A percentile compares a stretch with the other conserved stretches of the same genome.
Conservation (phyloP, 2,329 filamentous ascomycete genomes). For the Fusarium neocosmosporiellum region DNA sequence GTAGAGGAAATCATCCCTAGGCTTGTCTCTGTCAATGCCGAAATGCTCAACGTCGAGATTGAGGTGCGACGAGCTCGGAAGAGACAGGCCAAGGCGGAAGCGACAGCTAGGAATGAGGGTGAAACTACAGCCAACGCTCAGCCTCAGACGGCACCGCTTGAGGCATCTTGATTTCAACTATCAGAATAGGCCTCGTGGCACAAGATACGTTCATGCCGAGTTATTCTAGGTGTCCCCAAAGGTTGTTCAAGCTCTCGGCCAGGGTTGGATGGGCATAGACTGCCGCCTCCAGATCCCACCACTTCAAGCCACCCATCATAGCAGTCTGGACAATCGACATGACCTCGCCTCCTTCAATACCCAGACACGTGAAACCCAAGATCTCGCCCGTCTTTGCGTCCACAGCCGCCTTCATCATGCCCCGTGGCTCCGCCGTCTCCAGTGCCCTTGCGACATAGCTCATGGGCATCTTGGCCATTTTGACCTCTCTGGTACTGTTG, state of each 20-base stretch:
- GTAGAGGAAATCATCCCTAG: slow-evolving; percentile 68
- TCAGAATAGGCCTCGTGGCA: neutral
- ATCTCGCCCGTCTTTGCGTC: slow-evolving; percentile 61
- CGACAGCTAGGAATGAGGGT: slow-evolving; percentile 46
- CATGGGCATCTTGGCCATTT: slow-evolving; percentile 63
- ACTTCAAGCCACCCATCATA: slow-evolving; percentile 60
- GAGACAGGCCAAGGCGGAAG: slow-evolving; percentile 61
- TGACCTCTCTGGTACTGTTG: slow-evolving; percentile 48
- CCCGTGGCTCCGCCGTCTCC: slow-evolving; percentile 63
- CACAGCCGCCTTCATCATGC: slow-evolving; percentile 64
- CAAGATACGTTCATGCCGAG: neutral
- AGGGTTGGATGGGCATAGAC: slow-evolving; percentile 63
- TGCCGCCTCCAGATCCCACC: slow-evolving; percentile 57
- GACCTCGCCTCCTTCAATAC: slow-evolving; percentile 63
- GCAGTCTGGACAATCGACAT: slow-evolving; percentile 65
- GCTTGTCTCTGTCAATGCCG: slow-evolving; percentile 66
- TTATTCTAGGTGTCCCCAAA: slow-evolving; percentile 57
- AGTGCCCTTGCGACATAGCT: slow-evolving; percentile 60
- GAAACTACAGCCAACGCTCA: slow-evolving; percentile 7
- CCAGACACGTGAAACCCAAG: slow-evolving; percentile 63
- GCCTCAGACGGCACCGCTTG: slow-evolving; percentile 16
- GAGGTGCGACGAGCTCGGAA: slow-evolving; percentile 73
- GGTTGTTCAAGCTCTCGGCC: slow-evolving; percentile 63
- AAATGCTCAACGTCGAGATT: slow-evolving; percentile 75
- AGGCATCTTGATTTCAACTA: slow-evolving; percentile 15